Percentiles rank a stretch among this genome's conserved stretches.
Conservation (phyloP, 345 rosid species). For the Moricandia moricandioides region DNA sequence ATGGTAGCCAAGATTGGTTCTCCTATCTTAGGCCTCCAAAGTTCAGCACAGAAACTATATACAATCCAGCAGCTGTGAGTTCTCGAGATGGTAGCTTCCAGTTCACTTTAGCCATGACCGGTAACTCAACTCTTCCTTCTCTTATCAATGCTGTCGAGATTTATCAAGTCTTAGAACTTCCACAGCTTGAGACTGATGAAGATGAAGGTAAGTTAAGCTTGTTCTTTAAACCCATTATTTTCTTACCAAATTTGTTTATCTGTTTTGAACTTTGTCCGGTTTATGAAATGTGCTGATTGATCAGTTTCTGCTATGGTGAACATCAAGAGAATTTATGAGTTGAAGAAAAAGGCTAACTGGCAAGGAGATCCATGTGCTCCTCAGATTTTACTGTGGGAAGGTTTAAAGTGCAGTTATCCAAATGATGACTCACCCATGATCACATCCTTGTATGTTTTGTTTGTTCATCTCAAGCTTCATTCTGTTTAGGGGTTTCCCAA, state of each 20-base stretch:
- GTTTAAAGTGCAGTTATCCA: conserved; percentile 30
- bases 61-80: not conserved
- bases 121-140: conserved; percentile 38
- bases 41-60: conserved; percentile 19
- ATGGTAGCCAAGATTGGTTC: not conserved
- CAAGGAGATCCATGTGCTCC: conserved; percentile 48
- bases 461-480: no score
- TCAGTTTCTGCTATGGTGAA: conserved; percentile 42
- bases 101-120: conserved; percentile 19
- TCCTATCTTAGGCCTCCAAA: conserved; percentile 20
- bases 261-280: not conserved
- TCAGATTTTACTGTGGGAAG: no score
- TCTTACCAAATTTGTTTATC: no score
- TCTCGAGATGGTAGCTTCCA: conserved; percentile 12
- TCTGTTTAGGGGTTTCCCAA: no score
- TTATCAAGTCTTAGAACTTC: conserved; percentile 17
- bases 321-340: conserved; percentile 39
- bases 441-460: conserved; percentile 46
- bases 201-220: conserved; percentile 30
- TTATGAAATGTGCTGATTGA: conserved; percentile 7
- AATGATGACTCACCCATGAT: conserved; percentile 30
- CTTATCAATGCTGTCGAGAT: conserved; percentile 41
- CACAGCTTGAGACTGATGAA: conserved; percentile 14
- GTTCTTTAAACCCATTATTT: no score
- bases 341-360: conserved; percentile 36